Conservation (phyloP, 1,284 basidiomycete genomes). For the Moesziomyces aphidis region DNA sequence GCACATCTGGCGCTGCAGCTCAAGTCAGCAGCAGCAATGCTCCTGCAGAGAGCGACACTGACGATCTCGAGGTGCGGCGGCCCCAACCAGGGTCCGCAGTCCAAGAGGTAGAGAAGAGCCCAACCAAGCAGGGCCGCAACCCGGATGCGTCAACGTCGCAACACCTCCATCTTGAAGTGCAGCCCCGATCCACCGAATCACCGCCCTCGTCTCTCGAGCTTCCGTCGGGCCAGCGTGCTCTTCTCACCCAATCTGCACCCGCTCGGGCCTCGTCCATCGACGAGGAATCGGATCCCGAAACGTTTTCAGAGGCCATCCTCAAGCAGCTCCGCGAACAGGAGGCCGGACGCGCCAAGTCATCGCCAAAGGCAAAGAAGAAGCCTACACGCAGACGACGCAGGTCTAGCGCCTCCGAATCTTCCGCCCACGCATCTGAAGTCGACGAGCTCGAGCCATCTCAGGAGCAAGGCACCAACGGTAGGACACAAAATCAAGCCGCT, state of each 20-base stretch:
- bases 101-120: constrained; percentile 22
- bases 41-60: constrained; percentile 6
- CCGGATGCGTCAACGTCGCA: neutral
- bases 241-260: neutral
- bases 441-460: constrained; percentile 19
- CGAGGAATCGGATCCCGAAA: constrained; percentile 41
- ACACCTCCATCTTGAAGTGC: too few relatives aligned
- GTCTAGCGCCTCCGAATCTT: constrained; percentile 7
- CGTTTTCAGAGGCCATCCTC: constrained; percentile 13
- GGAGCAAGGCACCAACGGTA: constrained; percentile 10
- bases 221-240: neutral
- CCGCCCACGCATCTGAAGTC: constrained; percentile 2
- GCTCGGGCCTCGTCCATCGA: constrained; percentile 8
- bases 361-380: constrained; percentile 6
- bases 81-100: constrained; percentile 16
- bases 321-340: constrained; percentile 3
- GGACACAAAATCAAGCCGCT: neutral
- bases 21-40: neutral
- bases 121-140: constrained; percentile 8
- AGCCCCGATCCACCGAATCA: neutral
- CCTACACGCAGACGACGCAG: neutral
- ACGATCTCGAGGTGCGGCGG: constrained; percentile 25
- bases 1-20: neutral
- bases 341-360: neutral
- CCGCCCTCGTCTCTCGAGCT: constrained; percentile 1